Evolutionary conservation across 1,284 basidiomycete species (phyloP), one percentile per base, ranked within the genome.

Genomic region (Phellinidium pouzarii): DNA sequence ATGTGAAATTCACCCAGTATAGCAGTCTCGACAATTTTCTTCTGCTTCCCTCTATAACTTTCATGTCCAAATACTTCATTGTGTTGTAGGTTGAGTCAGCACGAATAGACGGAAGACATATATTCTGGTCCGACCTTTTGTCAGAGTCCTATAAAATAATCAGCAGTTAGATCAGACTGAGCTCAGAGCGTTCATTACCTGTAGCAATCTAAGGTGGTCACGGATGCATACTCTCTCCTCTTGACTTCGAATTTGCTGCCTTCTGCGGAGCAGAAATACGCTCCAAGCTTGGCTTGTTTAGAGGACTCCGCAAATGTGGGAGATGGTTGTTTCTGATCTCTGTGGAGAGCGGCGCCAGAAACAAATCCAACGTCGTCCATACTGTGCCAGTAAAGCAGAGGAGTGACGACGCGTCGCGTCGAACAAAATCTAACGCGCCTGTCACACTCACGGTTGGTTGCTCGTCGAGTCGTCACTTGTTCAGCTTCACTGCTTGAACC

Each of bases 1-100:
- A 41, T 22, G n/a, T n/a, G n/a, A n/a, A n/a, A 55, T 43, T 23
- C 37, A 14, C 68, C 71, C 43, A 61, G 59, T 27, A 75, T 63
- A 0, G 68, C 71, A 14, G 67, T 65, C 9, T 65, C 60, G 58
- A 75, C 71, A 20, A 77, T 69, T 20, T 72, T 68, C 27, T 69
- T 61, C 60, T 77, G 75, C 26, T 69, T 67, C 9, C 71, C 71
- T 38, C 71, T 66, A 54, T 71, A 77, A 20, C 63, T 58, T 17
- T 57, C 48, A 53, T 73, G 68, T 2, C 66, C 65, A 63, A 74
- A 75, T 31, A 69, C 68, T 74, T 53, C 38, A 29, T 44, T 34
- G 26, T 14, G 7, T 17, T 29, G 3, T 6, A 40, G 14, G 17
- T 25, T 17, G 11, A n/a, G 19, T 29, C 37, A 37, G 7, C 17